These are phyloP conservation scores for Wickerhamiella australiensis DNA, from an alignment of 805 yeast species.

Conservation along the genomic window DNA sequence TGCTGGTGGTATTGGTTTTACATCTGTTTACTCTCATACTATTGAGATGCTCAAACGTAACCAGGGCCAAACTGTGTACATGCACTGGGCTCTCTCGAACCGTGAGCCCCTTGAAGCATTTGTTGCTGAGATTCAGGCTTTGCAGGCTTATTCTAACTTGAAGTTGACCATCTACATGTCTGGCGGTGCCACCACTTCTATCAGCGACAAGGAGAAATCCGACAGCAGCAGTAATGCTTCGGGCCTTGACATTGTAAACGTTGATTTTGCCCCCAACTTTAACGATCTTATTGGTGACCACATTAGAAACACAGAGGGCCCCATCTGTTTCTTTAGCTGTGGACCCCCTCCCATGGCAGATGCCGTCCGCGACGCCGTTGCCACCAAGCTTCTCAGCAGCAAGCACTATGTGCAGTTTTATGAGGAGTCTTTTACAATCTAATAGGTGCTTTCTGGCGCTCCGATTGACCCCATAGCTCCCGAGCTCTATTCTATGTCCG, in stretches of 20 bases:
- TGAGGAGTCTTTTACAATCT: slow-evolving; percentile 17
- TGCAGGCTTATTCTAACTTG: slow-evolving; percentile 18
- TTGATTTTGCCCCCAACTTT: slow-evolving; percentile 7
- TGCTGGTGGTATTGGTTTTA: slow-evolving; percentile 54
- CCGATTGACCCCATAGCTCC: too few relatives aligned
- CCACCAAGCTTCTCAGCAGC: slow-evolving; percentile 9
- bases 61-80: slow-evolving; percentile 25
- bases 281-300: slow-evolving; percentile 4
- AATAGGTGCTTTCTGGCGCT: too few relatives aligned
- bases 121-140: slow-evolving; percentile 29
- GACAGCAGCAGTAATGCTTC: not conserved
- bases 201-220: not conserved
- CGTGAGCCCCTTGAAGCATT: slow-evolving; percentile 41
- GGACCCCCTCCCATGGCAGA: slow-evolving; percentile 17
- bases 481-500: not conserved
- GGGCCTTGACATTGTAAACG: not conserved
- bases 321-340: slow-evolving; percentile 15
- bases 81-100: slow-evolving; percentile 56
- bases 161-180: slow-evolving; percentile 5
- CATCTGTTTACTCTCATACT: slow-evolving; percentile 33
- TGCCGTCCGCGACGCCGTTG: slow-evolving; percentile 14
- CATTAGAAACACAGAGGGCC: slow-evolving; percentile 10
- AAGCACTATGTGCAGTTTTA: slow-evolving; percentile 15
- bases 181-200: not conserved
- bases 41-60: slow-evolving; percentile 14